Conservation (phyloP, 78 protist genomes). For the Goniomonas avonlea region DNA sequence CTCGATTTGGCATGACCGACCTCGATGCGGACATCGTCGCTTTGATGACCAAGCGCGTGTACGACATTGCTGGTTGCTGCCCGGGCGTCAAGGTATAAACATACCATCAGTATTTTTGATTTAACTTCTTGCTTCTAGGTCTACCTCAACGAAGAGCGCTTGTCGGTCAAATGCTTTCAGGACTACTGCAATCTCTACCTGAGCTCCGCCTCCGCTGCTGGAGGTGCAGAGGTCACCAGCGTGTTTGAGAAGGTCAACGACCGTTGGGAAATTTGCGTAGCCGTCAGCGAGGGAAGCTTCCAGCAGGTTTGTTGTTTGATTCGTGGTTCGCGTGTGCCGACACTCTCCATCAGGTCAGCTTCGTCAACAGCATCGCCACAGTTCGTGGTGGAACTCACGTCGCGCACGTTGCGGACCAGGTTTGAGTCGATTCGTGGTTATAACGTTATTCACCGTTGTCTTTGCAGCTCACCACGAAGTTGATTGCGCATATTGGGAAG, state of each 20-base stretch:
- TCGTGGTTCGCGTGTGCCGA: background rate
- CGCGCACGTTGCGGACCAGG: conserved; percentile 60
- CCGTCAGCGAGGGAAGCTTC: conserved; percentile 14
- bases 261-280: conserved; percentile 20
- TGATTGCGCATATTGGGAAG: conserved; percentile 40
- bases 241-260: background rate
- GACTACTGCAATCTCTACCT: conserved; percentile 32
- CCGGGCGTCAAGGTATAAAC: conserved; percentile 21
- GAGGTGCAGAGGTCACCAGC: background rate
- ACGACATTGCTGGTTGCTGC: conserved; percentile 39
- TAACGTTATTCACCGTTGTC: background rate
- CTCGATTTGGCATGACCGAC: conserved; percentile 17
- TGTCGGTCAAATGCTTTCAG: conserved; percentile 7
- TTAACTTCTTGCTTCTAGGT: conserved; percentile 14
- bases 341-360: conserved; percentile 46
- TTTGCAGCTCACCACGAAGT: background rate
- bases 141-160: conserved; percentile 25
- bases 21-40: conserved; percentile 37
- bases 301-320: background rate
- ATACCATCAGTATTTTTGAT: background rate
- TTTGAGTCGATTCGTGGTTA: background rate
- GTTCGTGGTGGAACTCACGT: conserved; percentile 96
- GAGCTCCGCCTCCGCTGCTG: too few relatives aligned
- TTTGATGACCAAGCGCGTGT: conserved; percentile 33
- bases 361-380: conserved; percentile 94